A percentile compares a stretch with the other conserved stretches of the same genome.
phyloP scores from a whole-genome alignment of 371 early-diverging fungal genomes.

The Synchytrium microbalum region DNA sequence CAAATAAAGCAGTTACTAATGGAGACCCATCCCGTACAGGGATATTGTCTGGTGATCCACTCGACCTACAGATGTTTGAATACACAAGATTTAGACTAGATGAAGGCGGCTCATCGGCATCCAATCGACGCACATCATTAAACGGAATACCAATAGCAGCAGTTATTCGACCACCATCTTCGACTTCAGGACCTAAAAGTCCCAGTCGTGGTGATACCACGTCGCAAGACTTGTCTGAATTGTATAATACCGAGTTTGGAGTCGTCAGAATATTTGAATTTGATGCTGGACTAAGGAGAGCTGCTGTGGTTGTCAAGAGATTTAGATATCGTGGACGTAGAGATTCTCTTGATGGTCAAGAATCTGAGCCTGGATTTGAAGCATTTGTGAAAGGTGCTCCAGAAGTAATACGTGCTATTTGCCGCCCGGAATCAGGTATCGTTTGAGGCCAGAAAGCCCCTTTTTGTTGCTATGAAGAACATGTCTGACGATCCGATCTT shows the following conservation, averaged over 20 bases:
- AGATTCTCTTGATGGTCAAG: slow-evolving; percentile 35
- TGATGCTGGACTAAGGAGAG: slow-evolving; percentile 81
- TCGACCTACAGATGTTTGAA: slow-evolving; percentile 98
- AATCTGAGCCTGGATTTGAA: slow-evolving; percentile 55
- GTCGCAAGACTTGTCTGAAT: slow-evolving; percentile 6
- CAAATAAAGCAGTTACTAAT: too few relatives aligned
- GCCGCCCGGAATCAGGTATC: slow-evolving; percentile 49
- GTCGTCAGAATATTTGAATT: slow-evolving; percentile 95
- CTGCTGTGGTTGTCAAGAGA: slow-evolving; percentile 78
- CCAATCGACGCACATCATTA: background rate
- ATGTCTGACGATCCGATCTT: background rate
- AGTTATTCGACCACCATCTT: slow-evolving; percentile 71
- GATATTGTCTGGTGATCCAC: slow-evolving; percentile 92
- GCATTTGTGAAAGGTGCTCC: slow-evolving; percentile 97
- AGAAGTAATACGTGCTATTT: slow-evolving; percentile 83
- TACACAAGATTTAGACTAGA: slow-evolving; percentile 85
- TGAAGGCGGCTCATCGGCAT: slow-evolving; percentile 14
- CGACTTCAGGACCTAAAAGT: slow-evolving; percentile 15
- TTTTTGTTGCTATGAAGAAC: slow-evolving; percentile 12
- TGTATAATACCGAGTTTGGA: slow-evolving; percentile 63
- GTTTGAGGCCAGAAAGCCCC: background rate
- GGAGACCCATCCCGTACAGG: too few relatives aligned
- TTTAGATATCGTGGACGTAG: slow-evolving; percentile 10
- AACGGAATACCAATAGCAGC: slow-evolving; percentile 7
- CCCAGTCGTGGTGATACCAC: background rate